A percentile compares a stretch with the other conserved stretches of the same genome.
Conservation (phyloP, 106 monocot species). For the Hemerocallis citrina region DNA sequence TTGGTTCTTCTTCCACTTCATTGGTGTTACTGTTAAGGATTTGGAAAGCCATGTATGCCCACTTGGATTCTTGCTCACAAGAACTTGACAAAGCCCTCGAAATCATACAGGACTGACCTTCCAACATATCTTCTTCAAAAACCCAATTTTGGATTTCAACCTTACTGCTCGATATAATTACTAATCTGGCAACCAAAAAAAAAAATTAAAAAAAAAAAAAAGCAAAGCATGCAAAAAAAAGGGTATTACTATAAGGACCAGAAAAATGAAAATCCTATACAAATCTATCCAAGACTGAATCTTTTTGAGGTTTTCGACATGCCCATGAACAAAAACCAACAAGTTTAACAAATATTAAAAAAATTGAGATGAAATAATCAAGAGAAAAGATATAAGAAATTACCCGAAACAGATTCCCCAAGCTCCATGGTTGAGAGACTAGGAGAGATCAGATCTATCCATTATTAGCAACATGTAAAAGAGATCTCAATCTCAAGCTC, state of each 20-base stretch:
- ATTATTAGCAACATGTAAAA: not conserved
- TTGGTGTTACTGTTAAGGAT: not conserved
- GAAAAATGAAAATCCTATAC: not conserved
- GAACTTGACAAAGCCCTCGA: constrained; percentile 12
- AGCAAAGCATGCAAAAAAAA: not conserved
- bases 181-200: not conserved
- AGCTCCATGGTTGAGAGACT: not conserved
- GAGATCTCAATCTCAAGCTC: not conserved
- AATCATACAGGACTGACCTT: constrained; percentile 9
- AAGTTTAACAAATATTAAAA: not conserved
- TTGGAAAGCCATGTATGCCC: constrained; percentile 10
- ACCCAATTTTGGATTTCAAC: not conserved
- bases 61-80: constrained; percentile 23
- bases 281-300: too few species aligned
- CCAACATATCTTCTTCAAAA: constrained; percentile 11
- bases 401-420: constrained; percentile 1
- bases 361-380: not conserved
- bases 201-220: not conserved
- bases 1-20: not conserved
- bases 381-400: not conserved
- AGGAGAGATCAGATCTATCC: not conserved
- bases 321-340: not conserved
- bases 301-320: not conserved
- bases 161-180: not conserved
- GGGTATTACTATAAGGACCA: not conserved